phyloP scores from a whole-genome alignment of 176 grass and related monocot genomes.

The Aegilops bicornis region DNA sequence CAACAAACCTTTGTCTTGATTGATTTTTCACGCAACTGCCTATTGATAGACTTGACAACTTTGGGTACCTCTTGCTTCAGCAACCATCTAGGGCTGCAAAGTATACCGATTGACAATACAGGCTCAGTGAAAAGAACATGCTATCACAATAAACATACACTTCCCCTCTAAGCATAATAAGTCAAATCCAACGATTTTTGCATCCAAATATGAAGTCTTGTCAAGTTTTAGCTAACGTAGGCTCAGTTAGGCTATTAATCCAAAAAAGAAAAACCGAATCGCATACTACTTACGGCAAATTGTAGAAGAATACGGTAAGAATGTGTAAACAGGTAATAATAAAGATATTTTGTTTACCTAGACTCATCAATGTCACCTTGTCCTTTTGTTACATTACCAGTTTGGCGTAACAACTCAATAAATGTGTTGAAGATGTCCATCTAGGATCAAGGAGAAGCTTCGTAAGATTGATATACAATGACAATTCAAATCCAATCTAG shows the following conservation, averaged over 20 bases:
- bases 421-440: conserved; percentile 98
- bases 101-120: background rate
- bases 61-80: conserved; percentile 97
- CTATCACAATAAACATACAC: background rate
- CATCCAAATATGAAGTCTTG: background rate
- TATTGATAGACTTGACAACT: conserved; percentile 86
- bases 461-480: conserved; percentile 33
- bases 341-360: conserved; percentile 39
- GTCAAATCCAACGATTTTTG: background rate
- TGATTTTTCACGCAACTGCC: conserved; percentile 93
- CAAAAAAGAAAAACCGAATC: background rate
- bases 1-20: conserved; percentile 85
- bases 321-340: background rate
- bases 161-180: background rate
- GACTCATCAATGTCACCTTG: conserved; percentile 78
- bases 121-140: background rate
- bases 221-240: background rate
- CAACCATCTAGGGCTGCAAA: conserved; percentile 79
- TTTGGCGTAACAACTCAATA: conserved; percentile 93
- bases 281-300: background rate
- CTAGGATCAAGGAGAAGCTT: conserved; percentile 48
- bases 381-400: conserved; percentile 87
- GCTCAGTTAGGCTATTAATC: background rate
- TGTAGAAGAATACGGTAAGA: background rate
- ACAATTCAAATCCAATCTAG: background rate